A percentile compares a stretch with the other conserved stretches of the same genome.
Conservation (phyloP, 176 grass and related monocot genomes). For the Triticum timopheevii region DNA sequence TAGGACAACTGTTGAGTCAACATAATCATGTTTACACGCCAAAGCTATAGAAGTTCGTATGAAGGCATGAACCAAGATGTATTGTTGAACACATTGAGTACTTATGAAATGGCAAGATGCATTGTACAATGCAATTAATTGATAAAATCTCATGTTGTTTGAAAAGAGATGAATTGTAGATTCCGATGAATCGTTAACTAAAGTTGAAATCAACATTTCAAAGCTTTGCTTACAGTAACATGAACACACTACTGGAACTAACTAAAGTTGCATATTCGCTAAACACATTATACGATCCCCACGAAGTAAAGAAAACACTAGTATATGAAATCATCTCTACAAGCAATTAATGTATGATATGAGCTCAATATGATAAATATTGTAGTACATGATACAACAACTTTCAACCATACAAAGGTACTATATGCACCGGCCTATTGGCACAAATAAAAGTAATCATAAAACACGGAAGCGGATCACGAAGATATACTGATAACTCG, state of each 20-base stretch:
- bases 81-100: no score
- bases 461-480: not conserved
- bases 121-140: no score
- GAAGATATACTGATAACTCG: not conserved
- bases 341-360: not conserved
- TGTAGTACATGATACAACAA: not conserved
- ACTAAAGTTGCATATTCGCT: no score
- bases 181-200: not conserved
- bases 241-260: not conserved
- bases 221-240: not conserved
- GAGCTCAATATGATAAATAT: not conserved
- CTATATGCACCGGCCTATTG: not conserved
- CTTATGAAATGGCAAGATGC: no score
- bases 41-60: no score
- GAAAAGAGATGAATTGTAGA: no score
- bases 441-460: not conserved
- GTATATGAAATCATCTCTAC: not conserved
- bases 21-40: no score
- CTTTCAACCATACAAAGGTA: not conserved
- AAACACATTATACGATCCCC: not conserved
- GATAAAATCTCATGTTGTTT: no score
- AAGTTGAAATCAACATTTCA: not conserved
- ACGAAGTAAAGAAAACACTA: not conserved
- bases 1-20: no score
- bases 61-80: no score